Conservation (phyloP, 1,284 basidiomycete genomes). For the Austropuccinia psidii region DNA sequence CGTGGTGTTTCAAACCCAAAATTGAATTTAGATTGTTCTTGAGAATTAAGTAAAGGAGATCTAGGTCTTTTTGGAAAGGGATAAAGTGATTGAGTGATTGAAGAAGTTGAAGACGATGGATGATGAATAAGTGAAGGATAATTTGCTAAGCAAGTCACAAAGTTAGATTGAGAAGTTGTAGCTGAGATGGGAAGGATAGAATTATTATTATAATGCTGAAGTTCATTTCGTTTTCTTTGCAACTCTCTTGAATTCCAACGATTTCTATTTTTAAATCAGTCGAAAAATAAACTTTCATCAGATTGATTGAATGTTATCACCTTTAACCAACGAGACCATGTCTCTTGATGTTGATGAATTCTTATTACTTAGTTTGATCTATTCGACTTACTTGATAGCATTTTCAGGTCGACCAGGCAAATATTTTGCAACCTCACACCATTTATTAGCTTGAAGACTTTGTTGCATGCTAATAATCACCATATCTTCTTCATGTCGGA, state of each 20-base stretch:
- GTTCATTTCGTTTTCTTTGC: constrained; percentile 23
- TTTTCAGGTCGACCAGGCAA: constrained; percentile 33
- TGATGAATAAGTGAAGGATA: too few relatives aligned
- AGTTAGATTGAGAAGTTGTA: too few relatives aligned
- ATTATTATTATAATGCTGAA: not conserved
- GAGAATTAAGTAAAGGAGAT: too few relatives aligned
- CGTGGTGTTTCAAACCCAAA: too few relatives aligned
- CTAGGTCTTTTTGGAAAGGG: too few relatives aligned
- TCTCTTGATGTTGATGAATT: not conserved
- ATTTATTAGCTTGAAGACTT: constrained; percentile 28
- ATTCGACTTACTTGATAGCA: constrained; percentile 32
- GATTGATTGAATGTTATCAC: too few relatives aligned
- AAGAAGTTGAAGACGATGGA: not conserved
- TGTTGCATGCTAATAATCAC: constrained; percentile 33
- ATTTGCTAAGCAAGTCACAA: too few relatives aligned
- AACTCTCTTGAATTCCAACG: constrained; percentile 31
- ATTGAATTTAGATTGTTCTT: too few relatives aligned
- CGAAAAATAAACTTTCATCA: not conserved
- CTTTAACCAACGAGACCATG: too few relatives aligned
- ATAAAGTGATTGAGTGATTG: too few relatives aligned
- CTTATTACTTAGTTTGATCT: not conserved
- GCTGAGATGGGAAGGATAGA: not conserved
- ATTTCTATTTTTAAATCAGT: constrained; percentile 18
- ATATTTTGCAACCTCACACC: constrained; percentile 36
- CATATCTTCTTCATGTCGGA: constrained; percentile 34